phyloP scores from a whole-genome alignment of 805 yeast genomes.

The Myxozyma vanderwaltii region DNA sequence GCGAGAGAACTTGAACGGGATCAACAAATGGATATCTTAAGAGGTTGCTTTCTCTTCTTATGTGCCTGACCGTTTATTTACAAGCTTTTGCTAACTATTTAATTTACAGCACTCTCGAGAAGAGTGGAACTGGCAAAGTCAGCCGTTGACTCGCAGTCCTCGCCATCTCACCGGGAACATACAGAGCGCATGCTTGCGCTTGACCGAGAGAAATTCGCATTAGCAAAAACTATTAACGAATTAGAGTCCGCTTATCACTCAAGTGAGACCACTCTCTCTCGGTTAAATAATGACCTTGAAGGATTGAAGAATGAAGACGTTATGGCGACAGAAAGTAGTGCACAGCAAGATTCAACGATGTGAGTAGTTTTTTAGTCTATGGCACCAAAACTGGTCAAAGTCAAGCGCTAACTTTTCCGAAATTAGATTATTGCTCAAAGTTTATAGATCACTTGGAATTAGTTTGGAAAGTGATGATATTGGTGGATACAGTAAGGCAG shows the following conservation, averaged over 20 bases:
- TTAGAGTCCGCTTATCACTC: slow-evolving; percentile 30
- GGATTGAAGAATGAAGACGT: slow-evolving; percentile 28
- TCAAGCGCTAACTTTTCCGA: background rate
- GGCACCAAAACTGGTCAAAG: too few species aligned
- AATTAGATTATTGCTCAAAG: slow-evolving; percentile 24
- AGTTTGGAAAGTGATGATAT: slow-evolving; percentile 26
- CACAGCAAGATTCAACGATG: slow-evolving; percentile 32
- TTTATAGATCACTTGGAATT: slow-evolving; percentile 33
- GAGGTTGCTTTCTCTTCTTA: slow-evolving; percentile 13
- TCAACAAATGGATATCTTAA: slow-evolving; percentile 25
- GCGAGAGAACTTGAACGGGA: slow-evolving; percentile 33
- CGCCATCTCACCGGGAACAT: slow-evolving; percentile 21
- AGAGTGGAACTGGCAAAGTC: slow-evolving; percentile 27
- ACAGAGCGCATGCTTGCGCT: slow-evolving; percentile 24
- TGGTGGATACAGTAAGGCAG: slow-evolving; percentile 26
- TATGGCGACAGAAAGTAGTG: slow-evolving; percentile 16
- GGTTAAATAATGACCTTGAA: slow-evolving; percentile 27
- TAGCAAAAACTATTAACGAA: slow-evolving; percentile 36
- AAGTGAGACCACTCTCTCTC: slow-evolving; percentile 28
- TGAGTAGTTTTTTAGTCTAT: background rate
- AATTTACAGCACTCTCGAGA: slow-evolving; percentile 24
- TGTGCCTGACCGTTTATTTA: background rate
- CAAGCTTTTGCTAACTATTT: background rate
- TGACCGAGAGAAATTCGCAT: slow-evolving; percentile 32
- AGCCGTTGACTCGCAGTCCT: slow-evolving; percentile 15